These are phyloP conservation scores for Blastocystis sp. DNA, from an alignment of 352 stramenopile species.

Conservation along the genomic window DNA sequence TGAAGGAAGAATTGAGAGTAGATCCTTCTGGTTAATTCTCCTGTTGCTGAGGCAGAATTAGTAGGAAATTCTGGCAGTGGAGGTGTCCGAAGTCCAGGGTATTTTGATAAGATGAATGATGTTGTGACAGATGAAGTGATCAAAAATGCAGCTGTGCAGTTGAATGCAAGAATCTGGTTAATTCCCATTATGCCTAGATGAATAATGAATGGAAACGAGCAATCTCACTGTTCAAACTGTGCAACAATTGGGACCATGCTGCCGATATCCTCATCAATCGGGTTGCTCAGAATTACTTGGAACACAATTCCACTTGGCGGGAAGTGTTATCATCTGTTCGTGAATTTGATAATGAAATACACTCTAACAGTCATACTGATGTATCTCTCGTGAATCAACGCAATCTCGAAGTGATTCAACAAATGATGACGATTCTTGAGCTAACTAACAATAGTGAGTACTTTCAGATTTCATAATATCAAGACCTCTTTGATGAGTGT, in stretches of 20 bases:
- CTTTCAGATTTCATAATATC: neutral
- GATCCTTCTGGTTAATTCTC: neutral
- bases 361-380: neutral
- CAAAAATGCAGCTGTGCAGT: neutral
- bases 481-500: neutral
- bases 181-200: neutral
- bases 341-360: neutral
- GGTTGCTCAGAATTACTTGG: neutral
- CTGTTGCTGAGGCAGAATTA: neutral
- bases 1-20: neutral
- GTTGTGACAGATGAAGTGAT: neutral
- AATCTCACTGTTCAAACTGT: conserved; percentile 12
- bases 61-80: neutral
- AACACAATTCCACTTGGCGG: neutral
- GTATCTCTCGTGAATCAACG: neutral
- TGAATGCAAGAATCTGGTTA: neutral
- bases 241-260: conserved; percentile 15
- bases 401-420: neutral
- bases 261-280: neutral
- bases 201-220: conserved; percentile 38
- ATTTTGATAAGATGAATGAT: neutral
- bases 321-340: neutral
- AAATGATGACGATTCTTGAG: neutral
- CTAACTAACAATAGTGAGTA: neutral
- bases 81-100: neutral